phyloP scores from a whole-genome alignment of 202 grass and related monocot genomes.

The Carex arenaria region DNA sequence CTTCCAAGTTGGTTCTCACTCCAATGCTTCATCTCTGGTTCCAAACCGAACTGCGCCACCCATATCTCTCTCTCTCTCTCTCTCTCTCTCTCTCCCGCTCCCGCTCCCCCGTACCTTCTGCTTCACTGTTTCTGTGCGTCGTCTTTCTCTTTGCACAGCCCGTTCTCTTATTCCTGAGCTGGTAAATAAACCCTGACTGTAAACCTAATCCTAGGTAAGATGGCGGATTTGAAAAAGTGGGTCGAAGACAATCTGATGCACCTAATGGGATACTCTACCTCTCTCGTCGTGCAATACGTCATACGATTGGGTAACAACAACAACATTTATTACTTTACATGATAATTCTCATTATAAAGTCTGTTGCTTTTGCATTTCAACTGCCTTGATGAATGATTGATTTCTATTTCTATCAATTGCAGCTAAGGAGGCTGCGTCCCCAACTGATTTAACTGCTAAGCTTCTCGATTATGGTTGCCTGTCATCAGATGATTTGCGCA shows the following conservation, averaged over 20 bases:
- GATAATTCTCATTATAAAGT: background rate
- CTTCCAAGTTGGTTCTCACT: no score
- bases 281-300: constrained; percentile 64
- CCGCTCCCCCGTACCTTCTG: no score
- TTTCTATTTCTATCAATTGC: background rate
- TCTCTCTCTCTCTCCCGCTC: no score
- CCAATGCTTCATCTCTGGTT: no score
- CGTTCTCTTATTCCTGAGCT: background rate
- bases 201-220: background rate
- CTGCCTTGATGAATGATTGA: background rate
- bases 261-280: constrained; percentile 58
- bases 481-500: constrained; percentile 37
- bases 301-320: constrained; percentile 53
- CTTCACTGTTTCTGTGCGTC: no score
- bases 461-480: constrained; percentile 64
- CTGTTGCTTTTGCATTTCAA: no score
- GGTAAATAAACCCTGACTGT: background rate
- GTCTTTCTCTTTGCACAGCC: no score
- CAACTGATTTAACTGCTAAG: constrained; percentile 46
- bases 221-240: constrained; percentile 59
- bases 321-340: background rate
- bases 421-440: constrained; percentile 74
- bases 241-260: constrained; percentile 77
- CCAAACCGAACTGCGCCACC: no score
- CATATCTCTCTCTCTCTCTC: no score